Base-by-base conservation (phyloP, 2,329 filamentous ascomycete genomes). In the Xylariomycetidae sp. region DNA sequence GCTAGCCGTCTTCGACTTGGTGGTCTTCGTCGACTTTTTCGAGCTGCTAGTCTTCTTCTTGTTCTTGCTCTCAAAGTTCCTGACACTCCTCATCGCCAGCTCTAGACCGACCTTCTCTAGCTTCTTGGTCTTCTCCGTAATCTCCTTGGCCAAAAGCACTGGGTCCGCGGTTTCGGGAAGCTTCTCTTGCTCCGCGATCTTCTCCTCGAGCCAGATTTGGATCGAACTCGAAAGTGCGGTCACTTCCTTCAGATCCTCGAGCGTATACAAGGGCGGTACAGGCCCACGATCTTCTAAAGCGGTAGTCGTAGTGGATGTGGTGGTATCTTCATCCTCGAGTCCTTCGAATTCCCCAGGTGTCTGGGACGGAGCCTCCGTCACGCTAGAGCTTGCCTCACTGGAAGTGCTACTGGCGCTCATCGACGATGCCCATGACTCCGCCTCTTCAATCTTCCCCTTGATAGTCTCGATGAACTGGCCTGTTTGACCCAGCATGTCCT, bases 121-220 rank as follows among this genome's bases (percentile, higher is more conserved):
- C 55, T 84, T 76, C 49, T 79, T 76, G 12, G 79, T 72, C 59
- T 82, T 82, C 16, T 67, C 69, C 37, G 77, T 65, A 19, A 95
- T 60, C 18, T 95, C 89, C 52, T 81, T 79, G 44, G 79, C 65
- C 1, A 82, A 71, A 7, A 95, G 68, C 6, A 80, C 79, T 0
- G 87, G 85, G 45, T 96, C 79, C 8, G 86, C 85, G 2, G 79
- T 78, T 2, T 68, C 62, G 12, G 71, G 64, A 3, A 95, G 74
- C 46, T 76, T 79, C 19, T 79, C 74, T 59, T 96, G 90, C 47
- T 74, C 72, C 3, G 70, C 65, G 29, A 85, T 62, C 54, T 84
- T 82, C 44, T 82, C 74, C 19, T 79, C 73, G 14, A 98, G 69
- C 90, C 90, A 98, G 14, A 72, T 67, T 12, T 71, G 64, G 13